Evolutionary conservation across 306 rosid species (phyloP), one percentile per base, ranked within the genome.

Genomic region (Prunus mume): DNA sequence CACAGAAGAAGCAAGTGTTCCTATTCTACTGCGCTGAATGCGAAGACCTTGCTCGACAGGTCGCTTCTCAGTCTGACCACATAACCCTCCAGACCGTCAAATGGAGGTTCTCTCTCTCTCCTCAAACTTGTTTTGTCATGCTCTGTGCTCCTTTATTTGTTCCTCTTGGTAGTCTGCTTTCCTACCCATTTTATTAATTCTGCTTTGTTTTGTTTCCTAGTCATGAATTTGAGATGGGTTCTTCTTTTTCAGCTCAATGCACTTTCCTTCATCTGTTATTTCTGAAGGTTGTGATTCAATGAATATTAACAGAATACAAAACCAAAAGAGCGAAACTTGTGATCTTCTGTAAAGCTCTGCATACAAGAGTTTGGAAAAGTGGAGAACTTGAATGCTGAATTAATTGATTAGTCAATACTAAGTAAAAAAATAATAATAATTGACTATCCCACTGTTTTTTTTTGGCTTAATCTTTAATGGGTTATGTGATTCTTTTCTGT

Each of bases 21-120:
- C 89, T 95, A 49, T 92, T 92, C 85, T 95, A 86, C 87, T 90
- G 90, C 58, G 77, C 83, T n/a, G 97, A 95, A 54, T 92, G 89
- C 56, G 86, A 95, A 81, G 97, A 90, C 24, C 97, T 95, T 76
- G 99, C 99, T 12, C 81, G 68, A 6, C 85, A 90, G 68, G 88
- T 92, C 66, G 91, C 98, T 70, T 85, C 91, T 82, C 87, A 80
- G 18, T 92, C 90, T 2, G 77, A 72, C 65, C 73, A 58, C 68
- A 88, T 92, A 83, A 89, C 81, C 78, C 96, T 92, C 63, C 98
- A 92, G 85, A 84, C 85, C 76, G 90, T 95, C 89, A 89, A 81
- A 70, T 95, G 98, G 98, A 95, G 98, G 98, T 90, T 34, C 55
- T 72, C 65, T 58, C 24, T 43, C 22, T 50, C 65, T 14, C 19